phyloP scores from a whole-genome alignment of 164 flowering plant genomes.

The Magnolia kwangsiensis region DNA sequence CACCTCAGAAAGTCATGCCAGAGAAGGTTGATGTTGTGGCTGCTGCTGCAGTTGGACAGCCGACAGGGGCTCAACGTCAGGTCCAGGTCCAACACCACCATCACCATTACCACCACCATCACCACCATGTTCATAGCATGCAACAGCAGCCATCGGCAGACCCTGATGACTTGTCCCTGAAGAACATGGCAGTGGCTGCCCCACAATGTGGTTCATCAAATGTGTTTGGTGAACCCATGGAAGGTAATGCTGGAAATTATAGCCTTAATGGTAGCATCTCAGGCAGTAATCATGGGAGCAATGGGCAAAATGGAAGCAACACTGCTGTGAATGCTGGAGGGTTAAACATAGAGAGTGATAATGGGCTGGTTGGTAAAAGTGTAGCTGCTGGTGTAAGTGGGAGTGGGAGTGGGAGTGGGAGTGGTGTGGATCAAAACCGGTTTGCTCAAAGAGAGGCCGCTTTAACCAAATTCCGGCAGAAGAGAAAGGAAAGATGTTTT shows the following conservation, averaged over 20 bases:
- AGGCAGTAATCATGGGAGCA: slow-evolving; percentile 75
- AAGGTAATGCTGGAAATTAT: slow-evolving; percentile 41
- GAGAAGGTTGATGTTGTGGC: slow-evolving; percentile 30
- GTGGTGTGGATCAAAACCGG: slow-evolving; percentile 46
- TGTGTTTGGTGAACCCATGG: slow-evolving; percentile 32
- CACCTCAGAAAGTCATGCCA: slow-evolving; percentile 26
- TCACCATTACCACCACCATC: slow-evolving; percentile 58
- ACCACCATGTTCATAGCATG: slow-evolving; percentile 41
- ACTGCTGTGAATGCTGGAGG: slow-evolving; percentile 35
- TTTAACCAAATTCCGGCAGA: slow-evolving; percentile 72
- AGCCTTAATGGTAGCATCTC: slow-evolving; percentile 67
- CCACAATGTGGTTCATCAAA: slow-evolving; percentile 61
- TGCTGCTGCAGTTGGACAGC: slow-evolving; percentile 24
- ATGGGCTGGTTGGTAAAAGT: slow-evolving; percentile 37
- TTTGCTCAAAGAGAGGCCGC: slow-evolving; percentile 74
- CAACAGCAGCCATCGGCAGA: slow-evolving; percentile 27
- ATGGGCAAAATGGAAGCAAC: slow-evolving; percentile 56
- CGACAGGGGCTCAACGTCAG: slow-evolving; percentile 32
- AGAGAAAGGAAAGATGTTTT: slow-evolving; percentile 79
- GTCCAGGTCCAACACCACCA: slow-evolving; percentile 50
- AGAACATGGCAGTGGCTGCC: slow-evolving; percentile 32
- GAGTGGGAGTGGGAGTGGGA: slow-evolving; percentile 27
- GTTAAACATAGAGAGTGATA: slow-evolving; percentile 45
- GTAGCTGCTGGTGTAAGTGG: slow-evolving; percentile 37
- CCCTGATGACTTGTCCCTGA: slow-evolving; percentile 36